Evolutionary conservation across 2,329 filamentous ascomycete genomes (phyloP), one percentile per base, ranked within the genome.

Genomic region (Trichocomaceae sp.): DNA sequence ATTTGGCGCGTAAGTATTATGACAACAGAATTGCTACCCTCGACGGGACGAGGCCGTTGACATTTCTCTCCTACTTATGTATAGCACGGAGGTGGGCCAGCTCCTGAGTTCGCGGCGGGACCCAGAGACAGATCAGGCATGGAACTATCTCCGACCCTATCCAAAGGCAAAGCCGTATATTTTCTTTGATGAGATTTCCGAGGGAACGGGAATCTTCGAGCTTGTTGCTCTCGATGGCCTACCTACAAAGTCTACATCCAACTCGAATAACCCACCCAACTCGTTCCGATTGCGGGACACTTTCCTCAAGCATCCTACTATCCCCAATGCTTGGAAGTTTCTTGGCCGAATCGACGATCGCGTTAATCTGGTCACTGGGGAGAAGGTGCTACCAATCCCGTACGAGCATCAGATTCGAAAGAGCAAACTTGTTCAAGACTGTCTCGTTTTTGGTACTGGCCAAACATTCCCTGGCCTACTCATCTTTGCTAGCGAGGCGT

Each of bases 31-130:
- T 12, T 15, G 15, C 44, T 47, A 26, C 23, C 23, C 23, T 26
- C 23, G 23, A 26, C 3, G 23, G 7, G 23, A 26, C 3, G 23
- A 26, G 7, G 23, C 23, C 23, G 23, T 7, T 26, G 23, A 26
- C 23, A 26, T 26, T 26, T 7, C 7, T 7, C 7, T 7, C 23
- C 23, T 26, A 26, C 23, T n/a, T 26, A 33, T 29, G 2, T 22
- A 6, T 29, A 35, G 31, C 1, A 85, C 83, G 0, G 83, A 86
- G 63, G 80, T 78, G 1, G 82, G 82, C 5, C 78, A 82, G 61
- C 65, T 85, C 10, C 83, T 84, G 79, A 84, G 80, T 0, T 83
- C 81, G 0, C 77, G 79, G 59, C 72, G 83, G 9, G 72, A 75
- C 0, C 62, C 64, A 2, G 75, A 69, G 1, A 22, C n/a, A 13